A percentile compares a stretch with the other conserved stretches of the same genome.
These are phyloP conservation scores for Solanum peruvianum DNA, from an alignment of 257 asterid genomes.

Conservation along the genomic window DNA sequence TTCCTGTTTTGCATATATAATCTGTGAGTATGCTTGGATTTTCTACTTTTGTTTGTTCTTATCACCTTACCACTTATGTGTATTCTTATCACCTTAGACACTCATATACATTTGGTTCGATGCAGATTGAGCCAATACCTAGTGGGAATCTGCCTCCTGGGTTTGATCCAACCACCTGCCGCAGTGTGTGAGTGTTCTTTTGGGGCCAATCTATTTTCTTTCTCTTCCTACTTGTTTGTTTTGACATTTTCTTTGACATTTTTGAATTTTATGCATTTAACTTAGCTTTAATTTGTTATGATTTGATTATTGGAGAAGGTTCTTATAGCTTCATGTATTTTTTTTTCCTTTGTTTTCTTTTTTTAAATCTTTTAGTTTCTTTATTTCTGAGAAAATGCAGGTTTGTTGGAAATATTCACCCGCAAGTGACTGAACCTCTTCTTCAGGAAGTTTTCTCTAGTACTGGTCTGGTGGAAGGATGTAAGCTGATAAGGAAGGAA, in stretches of 20 bases:
- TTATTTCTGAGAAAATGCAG: slow-evolving; percentile 57
- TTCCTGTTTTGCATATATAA: background rate
- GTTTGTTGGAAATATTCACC: slow-evolving; percentile 80
- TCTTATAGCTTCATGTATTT: background rate
- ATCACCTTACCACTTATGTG: background rate
- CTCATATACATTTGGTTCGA: background rate
- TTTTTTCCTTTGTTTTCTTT: background rate
- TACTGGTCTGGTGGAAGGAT: slow-evolving; percentile 78
- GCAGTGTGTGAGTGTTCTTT: background rate
- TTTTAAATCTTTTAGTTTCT: slow-evolving; percentile 14
- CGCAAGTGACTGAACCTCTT: slow-evolving; percentile 82
- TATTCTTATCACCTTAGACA: background rate
- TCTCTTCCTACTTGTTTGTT: background rate
- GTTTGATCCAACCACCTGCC: background rate
- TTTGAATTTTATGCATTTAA: background rate
- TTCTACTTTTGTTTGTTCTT: background rate
- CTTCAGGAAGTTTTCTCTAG: slow-evolving; percentile 85
- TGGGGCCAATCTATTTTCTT: background rate
- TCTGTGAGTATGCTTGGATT: background rate
- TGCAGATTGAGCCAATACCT: background rate
- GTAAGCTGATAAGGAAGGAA: slow-evolving; percentile 86
- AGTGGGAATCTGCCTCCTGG: slow-evolving; percentile 1
- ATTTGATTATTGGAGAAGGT: background rate
- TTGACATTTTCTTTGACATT: background rate
- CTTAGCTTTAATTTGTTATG: background rate